phyloP scores from a whole-genome alignment of 176 grass and related monocot genomes.

The Carex kokanica region DNA sequence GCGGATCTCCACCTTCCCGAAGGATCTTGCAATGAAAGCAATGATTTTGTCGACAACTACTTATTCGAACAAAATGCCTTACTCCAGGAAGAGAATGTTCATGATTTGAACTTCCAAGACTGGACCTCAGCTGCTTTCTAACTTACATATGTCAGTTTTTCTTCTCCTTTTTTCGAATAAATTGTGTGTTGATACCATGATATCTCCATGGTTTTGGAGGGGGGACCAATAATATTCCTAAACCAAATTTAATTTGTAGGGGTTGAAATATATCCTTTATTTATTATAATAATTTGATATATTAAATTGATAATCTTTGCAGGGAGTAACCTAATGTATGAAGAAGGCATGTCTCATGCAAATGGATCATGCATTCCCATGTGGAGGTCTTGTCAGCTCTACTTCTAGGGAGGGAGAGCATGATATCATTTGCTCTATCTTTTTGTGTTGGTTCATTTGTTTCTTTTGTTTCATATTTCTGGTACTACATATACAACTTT shows the following conservation, averaged over 20 bases:
- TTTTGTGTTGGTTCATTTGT: not conserved
- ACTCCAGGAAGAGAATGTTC: not conserved
- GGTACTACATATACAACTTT: not conserved
- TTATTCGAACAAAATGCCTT: not conserved
- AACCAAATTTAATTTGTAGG: no score
- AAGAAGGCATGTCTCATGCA: no score
- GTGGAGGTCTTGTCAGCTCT: not conserved
- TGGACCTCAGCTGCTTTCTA: not conserved
- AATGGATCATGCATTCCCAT: no score
- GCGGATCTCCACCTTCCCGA: not conserved
- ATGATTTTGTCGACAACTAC: constrained; percentile 2
- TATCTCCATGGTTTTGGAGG: no score
- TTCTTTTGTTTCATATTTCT: not conserved
- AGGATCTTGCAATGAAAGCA: not conserved
- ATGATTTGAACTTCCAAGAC: not conserved
- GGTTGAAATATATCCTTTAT: no score
- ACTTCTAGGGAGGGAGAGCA: not conserved
- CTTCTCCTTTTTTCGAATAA: not conserved
- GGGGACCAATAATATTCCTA: no score
- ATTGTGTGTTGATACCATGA: no score
- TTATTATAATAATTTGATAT: no score
- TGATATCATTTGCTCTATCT: not conserved
- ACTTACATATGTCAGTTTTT: not conserved
- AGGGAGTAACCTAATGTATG: no score
- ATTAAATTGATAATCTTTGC: no score